These are phyloP conservation scores for Neltuma alba DNA, from an alignment of 306 rosid genomes.

Conservation along the genomic window DNA sequence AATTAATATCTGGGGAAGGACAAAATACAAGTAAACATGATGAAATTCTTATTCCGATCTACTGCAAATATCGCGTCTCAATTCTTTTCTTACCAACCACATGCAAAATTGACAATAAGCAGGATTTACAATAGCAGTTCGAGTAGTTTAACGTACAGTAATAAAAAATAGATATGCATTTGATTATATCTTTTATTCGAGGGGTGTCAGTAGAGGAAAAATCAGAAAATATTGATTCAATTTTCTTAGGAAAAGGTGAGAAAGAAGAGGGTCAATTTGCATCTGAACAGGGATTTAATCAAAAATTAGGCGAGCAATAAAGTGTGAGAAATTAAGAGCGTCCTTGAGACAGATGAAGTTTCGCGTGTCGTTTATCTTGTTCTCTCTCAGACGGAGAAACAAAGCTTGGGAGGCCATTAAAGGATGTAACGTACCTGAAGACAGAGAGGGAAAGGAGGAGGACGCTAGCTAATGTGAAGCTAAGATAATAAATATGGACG, in stretches of 20 bases:
- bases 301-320: neutral
- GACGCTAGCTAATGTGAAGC: neutral
- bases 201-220: neutral
- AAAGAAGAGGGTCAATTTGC: neutral
- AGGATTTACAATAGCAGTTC: neutral
- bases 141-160: neutral
- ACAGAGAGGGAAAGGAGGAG: constrained; percentile 4
- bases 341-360: neutral
- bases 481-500: neutral
- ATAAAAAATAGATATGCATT: no score
- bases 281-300: constrained; percentile 22
- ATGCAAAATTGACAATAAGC: neutral
- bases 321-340: neutral
- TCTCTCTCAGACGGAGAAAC: neutral
- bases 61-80: neutral
- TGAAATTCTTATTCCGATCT: neutral
- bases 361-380: neutral
- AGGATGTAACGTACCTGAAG: constrained; percentile 28
- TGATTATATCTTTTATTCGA: no score
- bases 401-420: neutral
- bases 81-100: neutral
- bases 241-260: neutral
- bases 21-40: constrained; percentile 13
- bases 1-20: constrained; percentile 37
- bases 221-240: no score